Evolutionary conservation across 1,284 basidiomycete species (phyloP).

Genomic region (Lentinula novae-zelandiae): DNA sequence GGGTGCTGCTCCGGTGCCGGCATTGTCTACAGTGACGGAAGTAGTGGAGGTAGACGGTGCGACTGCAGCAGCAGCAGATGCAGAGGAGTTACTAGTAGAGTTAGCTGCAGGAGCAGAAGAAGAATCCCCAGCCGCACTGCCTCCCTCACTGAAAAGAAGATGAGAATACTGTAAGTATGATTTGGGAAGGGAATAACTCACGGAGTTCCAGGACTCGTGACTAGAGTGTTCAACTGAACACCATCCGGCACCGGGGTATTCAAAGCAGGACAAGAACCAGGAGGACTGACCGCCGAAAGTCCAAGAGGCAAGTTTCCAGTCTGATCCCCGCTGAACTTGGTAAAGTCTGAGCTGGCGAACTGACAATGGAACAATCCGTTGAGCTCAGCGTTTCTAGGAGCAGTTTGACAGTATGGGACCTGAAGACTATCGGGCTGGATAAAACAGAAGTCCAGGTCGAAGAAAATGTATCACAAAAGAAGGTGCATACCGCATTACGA

Average conservation of each 20-base stretch:
- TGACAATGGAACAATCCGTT: conserved; percentile 56
- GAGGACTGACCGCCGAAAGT: conserved; percentile 33
- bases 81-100: neutral
- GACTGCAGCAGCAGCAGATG: conserved; percentile 1
- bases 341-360: conserved; percentile 42
- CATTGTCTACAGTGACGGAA: conserved; percentile 14
- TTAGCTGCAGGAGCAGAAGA: neutral
- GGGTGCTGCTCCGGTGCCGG: neutral
- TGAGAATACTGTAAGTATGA: neutral
- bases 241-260: conserved; percentile 46
- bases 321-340: conserved; percentile 40
- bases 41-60: conserved; percentile 14
- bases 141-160: neutral
- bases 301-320: conserved; percentile 47
- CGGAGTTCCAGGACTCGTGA: conserved; percentile 35
- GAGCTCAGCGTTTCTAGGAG: conserved; percentile 46
- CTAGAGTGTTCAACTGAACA: conserved; percentile 42
- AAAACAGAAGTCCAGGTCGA: neutral
- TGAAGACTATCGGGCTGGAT: conserved; percentile 40
- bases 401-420: conserved; percentile 47
- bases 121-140: neutral
- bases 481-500: conserved; percentile 33
- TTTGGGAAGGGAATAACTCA: neutral
- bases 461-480: conserved; percentile 3
- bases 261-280: conserved; percentile 49